Conservation (phyloP, 208 protist species). For the Trypanosoma lewisi region DNA sequence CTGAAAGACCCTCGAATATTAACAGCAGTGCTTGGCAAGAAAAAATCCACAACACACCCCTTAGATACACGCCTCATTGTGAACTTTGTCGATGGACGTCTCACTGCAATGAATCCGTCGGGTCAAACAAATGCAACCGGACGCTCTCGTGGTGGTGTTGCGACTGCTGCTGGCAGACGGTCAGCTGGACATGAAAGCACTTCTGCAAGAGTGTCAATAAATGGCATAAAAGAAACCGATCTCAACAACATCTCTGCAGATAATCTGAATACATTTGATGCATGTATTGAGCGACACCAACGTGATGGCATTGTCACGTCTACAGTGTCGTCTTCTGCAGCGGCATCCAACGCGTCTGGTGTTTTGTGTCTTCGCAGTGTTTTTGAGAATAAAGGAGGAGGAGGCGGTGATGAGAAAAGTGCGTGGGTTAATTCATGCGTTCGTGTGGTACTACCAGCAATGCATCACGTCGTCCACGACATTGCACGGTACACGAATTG, state of each 20-base stretch:
- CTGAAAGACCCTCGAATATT: conserved; percentile 14
- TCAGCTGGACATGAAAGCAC: neutral
- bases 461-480: conserved; percentile 11
- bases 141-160: neutral
- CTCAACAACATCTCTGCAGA: neutral
- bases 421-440: conserved; percentile 18
- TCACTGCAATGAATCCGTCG: neutral
- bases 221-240: conserved; percentile 5
- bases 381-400: no score
- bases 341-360: neutral
- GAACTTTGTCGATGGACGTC: conserved; percentile 16
- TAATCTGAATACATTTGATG: conserved; percentile 5
- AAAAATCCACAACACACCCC: neutral
- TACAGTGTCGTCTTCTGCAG: neutral
- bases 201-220: neutral
- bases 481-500: conserved; percentile 14
- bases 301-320: neutral
- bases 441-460: conserved; percentile 10
- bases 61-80: conserved; percentile 25
- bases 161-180: neutral
- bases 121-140: neutral
- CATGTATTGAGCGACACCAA: conserved; percentile 9
- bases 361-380: conserved; percentile 15
- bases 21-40: neutral
- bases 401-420: conserved; percentile 11